Percentiles rank a stretch among this genome's conserved stretches.
phyloP scores from a whole-genome alignment of 257 asterid genomes.

The Rhazya stricta region DNA sequence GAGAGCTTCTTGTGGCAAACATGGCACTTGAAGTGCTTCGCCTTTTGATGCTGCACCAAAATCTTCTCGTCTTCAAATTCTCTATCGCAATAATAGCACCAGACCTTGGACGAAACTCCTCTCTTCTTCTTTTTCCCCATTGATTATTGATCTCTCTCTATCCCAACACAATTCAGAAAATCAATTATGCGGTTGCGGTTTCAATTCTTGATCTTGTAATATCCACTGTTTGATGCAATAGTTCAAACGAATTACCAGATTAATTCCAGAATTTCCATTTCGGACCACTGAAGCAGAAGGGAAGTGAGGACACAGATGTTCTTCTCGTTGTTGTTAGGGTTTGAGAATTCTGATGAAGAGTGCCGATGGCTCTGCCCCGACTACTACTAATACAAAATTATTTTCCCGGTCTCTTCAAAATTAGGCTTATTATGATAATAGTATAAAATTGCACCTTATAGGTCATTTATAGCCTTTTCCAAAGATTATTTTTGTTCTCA shows the following conservation, averaged over 20 bases:
- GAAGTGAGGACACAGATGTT: background rate
- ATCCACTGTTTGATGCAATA: background rate
- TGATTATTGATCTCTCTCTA: slow-evolving; percentile 2
- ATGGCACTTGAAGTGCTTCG: slow-evolving; percentile 94
- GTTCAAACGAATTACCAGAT: background rate
- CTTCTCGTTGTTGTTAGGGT: background rate
- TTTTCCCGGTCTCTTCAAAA: too few relatives aligned
- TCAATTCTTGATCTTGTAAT: background rate
- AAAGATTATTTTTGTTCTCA: too few relatives aligned
- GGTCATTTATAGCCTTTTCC: too few relatives aligned
- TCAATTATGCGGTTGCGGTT: background rate
- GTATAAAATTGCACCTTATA: too few relatives aligned
- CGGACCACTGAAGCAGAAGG: background rate
- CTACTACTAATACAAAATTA: background rate
- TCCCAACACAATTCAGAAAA: background rate
- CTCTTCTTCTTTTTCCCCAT: slow-evolving; percentile 99
- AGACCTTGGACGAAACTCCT: slow-evolving; percentile 60
- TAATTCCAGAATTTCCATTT: background rate
- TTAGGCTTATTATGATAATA: too few relatives aligned
- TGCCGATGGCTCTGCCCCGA: background rate
- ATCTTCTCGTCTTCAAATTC: slow-evolving; percentile 98
- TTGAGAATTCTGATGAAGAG: background rate
- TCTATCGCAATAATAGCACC: slow-evolving; percentile 97
- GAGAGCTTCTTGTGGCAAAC: slow-evolving; percentile 96
- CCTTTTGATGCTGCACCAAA: slow-evolving; percentile 95